These are phyloP conservation scores for Tritrichomonas musculus DNA, from an alignment of 208 protist species.

Conservation along the genomic window DNA sequence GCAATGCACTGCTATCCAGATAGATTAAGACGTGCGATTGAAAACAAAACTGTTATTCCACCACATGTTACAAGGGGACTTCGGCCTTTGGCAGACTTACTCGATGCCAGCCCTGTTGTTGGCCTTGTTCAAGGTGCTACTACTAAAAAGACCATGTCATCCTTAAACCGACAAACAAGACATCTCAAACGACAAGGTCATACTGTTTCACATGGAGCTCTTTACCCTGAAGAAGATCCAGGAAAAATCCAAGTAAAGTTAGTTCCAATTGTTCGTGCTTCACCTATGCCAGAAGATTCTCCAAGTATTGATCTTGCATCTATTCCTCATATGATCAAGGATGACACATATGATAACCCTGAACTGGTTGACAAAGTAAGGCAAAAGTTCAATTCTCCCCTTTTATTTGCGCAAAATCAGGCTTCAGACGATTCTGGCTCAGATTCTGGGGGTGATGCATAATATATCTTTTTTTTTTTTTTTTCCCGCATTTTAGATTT, in stretches of 20 bases:
- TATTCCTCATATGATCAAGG: neutral
- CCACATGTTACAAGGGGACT: neutral
- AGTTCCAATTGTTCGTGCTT: neutral
- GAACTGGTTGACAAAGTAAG: neutral
- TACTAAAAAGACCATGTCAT: neutral
- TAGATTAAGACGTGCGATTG: neutral
- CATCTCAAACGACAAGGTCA: neutral
- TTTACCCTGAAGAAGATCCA: neutral
- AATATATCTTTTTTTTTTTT: too few species aligned
- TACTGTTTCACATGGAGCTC: neutral
- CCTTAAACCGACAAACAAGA: neutral
- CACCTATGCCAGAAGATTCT: constrained; percentile 12
- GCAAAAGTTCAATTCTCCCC: neutral
- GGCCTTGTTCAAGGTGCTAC: neutral
- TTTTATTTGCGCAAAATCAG: neutral
- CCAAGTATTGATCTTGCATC: neutral
- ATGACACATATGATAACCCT: neutral
- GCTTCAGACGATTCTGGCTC: neutral
- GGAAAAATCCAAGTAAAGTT: neutral
- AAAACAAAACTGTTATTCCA: neutral
- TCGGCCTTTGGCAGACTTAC: neutral
- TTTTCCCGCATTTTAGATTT: too few species aligned
- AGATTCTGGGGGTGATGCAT: neutral
- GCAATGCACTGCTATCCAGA: constrained; percentile 26
- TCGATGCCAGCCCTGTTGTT: neutral